phyloP scores from a whole-genome alignment of 108 stramenopile genomes.

The Skeletonema marinoi region DNA sequence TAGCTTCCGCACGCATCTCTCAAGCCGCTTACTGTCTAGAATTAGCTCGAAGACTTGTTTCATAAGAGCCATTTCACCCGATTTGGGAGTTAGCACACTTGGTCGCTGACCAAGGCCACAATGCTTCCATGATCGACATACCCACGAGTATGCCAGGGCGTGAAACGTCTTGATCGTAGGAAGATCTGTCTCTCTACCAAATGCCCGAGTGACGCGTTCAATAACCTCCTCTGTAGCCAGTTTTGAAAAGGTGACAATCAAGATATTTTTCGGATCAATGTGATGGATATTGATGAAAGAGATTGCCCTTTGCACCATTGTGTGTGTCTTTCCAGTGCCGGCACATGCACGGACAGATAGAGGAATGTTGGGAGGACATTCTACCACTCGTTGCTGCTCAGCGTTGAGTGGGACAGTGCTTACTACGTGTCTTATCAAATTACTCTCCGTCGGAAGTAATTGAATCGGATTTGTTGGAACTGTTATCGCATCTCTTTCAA shows the following conservation, averaged over 20 bases:
- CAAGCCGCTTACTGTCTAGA: conserved; percentile 13
- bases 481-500: background rate
- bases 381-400: background rate
- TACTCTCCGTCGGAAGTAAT: background rate
- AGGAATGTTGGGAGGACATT: background rate
- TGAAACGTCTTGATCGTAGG: conserved; percentile 29
- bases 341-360: conserved; percentile 11
- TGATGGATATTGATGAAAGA: background rate
- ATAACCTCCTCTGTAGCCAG: conserved; percentile 14
- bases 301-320: conserved; percentile 19
- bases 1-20: conserved; percentile 3
- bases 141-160: conserved; percentile 16
- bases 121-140: conserved; percentile 6
- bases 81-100: conserved; percentile 5
- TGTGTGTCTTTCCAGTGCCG: conserved; percentile 33
- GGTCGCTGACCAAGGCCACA: conserved; percentile 8
- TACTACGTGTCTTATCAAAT: background rate
- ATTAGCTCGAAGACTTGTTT: conserved; percentile 5
- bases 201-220: conserved; percentile 5
- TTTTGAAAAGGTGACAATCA: conserved; percentile 33
- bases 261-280: conserved; percentile 2
- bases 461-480: background rate
- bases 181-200: conserved; percentile 8
- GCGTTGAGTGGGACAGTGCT: background rate
- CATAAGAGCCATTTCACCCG: background rate